A percentile compares a stretch with the other conserved stretches of the same genome.
These are phyloP conservation scores for Alternaria gansuensis DNA, from an alignment of 2,329 filamentous ascomycete genomes.

Conservation along the genomic window DNA sequence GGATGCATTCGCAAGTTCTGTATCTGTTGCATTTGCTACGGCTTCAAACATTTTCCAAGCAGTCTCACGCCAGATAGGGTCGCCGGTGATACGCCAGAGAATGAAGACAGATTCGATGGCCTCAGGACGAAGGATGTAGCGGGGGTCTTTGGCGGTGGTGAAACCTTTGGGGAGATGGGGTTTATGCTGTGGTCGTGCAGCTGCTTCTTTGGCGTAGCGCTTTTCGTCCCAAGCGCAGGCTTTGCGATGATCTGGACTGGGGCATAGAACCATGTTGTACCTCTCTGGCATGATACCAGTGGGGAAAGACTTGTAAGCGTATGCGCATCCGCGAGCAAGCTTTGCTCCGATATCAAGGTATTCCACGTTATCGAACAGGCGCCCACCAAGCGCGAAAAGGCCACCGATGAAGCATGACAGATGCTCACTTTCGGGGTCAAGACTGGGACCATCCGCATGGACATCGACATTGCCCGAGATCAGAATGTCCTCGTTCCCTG, in stretches of 20 bases:
- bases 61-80: slow-evolving; percentile 55
- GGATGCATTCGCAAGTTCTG: slow-evolving; percentile 56
- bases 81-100: slow-evolving; percentile 67
- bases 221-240: slow-evolving; percentile 62
- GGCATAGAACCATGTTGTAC: slow-evolving; percentile 63
- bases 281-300: slow-evolving; percentile 69
- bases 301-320: slow-evolving; percentile 65
- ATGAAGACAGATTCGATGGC: slow-evolving; percentile 69
- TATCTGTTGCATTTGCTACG: slow-evolving; percentile 53
- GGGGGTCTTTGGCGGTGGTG: slow-evolving; percentile 51
- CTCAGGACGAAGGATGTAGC: slow-evolving; percentile 62
- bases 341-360: slow-evolving; percentile 66
- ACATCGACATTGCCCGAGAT: slow-evolving; percentile 50
- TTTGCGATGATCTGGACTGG: slow-evolving; percentile 28
- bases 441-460: slow-evolving; percentile 24
- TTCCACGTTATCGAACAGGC: slow-evolving; percentile 61
- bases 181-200: slow-evolving; percentile 29
- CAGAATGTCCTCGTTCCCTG: slow-evolving; percentile 40
- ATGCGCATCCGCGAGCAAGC: slow-evolving; percentile 69
- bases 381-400: slow-evolving; percentile 68
- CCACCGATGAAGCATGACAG: slow-evolving; percentile 69
- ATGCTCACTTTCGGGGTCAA: slow-evolving; percentile 64
- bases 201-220: slow-evolving; percentile 35
- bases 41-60: slow-evolving; percentile 61
- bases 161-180: slow-evolving; percentile 58